These are phyloP conservation scores for Phyllosticta citrichinensis DNA, from an alignment of 2,329 filamentous ascomycete genomes.

Conservation along the genomic window DNA sequence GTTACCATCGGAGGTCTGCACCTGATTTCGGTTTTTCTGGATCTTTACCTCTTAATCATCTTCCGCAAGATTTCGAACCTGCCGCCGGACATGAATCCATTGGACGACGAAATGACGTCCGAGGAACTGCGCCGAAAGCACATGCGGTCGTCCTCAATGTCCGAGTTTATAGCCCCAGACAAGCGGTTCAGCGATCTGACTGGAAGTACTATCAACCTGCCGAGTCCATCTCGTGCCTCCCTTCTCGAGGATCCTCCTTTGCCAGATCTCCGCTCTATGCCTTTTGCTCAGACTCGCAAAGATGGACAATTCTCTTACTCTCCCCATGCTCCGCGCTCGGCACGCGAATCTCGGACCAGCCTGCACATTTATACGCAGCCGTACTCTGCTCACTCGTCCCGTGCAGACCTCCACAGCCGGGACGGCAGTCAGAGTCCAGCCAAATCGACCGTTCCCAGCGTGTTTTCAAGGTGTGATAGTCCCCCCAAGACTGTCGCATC, in stretches of 20 bases:
- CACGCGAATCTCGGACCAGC: conserved; percentile 45
- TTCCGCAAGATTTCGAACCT: conserved; percentile 75
- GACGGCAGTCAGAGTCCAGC: not conserved
- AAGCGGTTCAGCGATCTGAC: conserved; percentile 49
- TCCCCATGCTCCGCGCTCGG: conserved; percentile 40
- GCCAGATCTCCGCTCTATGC: conserved; percentile 44
- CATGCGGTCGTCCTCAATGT: conserved; percentile 49
- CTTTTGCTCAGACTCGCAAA: conserved; percentile 70
- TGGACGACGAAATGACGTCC: conserved; percentile 76
- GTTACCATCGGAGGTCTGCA: conserved; percentile 58
- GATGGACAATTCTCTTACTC: conserved; percentile 50
- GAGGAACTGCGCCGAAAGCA: conserved; percentile 49
- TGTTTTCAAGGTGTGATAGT: not conserved
- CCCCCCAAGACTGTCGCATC: conserved; percentile 18
- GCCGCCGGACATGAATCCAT: conserved; percentile 90
- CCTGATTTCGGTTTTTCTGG: conserved; percentile 57
- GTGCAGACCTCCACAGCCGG: not conserved
- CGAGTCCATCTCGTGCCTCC: conserved; percentile 25
- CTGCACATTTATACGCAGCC: conserved; percentile 34
- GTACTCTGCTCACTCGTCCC: conserved; percentile 26
- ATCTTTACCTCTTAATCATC: conserved; percentile 63
- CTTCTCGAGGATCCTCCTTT: conserved; percentile 28
- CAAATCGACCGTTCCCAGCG: not conserved
- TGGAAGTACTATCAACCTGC: conserved; percentile 34
- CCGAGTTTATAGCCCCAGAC: conserved; percentile 8